Base-by-base conservation (phyloP, 306 rosid species). In the Cicer pinnatifidum region DNA sequence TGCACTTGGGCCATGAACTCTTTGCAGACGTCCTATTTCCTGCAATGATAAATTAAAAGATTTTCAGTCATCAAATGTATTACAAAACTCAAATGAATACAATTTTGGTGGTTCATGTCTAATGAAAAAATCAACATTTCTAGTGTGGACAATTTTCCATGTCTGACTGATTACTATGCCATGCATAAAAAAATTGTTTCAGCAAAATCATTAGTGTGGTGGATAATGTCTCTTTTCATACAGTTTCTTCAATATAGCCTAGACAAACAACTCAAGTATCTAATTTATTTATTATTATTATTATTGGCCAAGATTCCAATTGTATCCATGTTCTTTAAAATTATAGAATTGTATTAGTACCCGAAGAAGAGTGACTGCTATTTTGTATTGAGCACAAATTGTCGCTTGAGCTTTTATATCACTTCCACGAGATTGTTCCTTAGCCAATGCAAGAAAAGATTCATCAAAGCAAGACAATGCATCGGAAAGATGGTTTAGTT, bases 371-470 rank as follows among this genome's bases (percentile, higher is more conserved):
- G 91, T 88, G 71, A 93, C 97, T 40, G 98, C 97, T 70, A 88
- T 84, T 90, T 93, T 93, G 82, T 93, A 93, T 74, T 93, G 98
- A 43, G 98, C 98, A 84, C 97, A 91, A 61, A 91, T 93, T 81
- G 98, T 93, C 15, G 97, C 98, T 78, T 93, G 98, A 39, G 98
- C 93, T 81, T 93, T 93, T 71, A 91, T 93, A 88, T 93, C 98
- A 84, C 89, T 89, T 69, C 96, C 98, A 43, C 98, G 98, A 76
- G 98, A 91, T 76, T 91, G 84, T 75, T 93, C 98, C 85, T 93
- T 93, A 15, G 98, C 98, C 74, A 93, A 80, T 47, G 98, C 97
- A 61, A 93, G 96, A 68, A 93, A 91, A 78, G 96, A 89, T 85
- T 93, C 98, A 77, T 93, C 97, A 67, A 91, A 93, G 85, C 98